These are phyloP conservation scores for Bruguiera parviflora DNA, from an alignment of 345 rosid genomes.

Conservation along the genomic window DNA sequence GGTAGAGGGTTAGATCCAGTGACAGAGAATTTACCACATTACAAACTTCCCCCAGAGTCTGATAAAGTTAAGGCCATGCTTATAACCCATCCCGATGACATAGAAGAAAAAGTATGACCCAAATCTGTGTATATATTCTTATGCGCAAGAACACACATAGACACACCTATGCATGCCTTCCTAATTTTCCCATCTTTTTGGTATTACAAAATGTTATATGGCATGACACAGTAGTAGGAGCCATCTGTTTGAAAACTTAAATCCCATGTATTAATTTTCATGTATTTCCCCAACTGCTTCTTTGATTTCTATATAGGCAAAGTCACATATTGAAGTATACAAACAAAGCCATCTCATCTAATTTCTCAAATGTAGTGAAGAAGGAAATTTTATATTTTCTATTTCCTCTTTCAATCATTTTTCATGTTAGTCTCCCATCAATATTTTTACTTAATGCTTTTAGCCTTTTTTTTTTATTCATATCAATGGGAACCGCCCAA, in stretches of 20 bases:
- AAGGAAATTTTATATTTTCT: conserved; percentile 40
- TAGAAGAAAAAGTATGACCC: conserved; percentile 60
- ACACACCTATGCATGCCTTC: neutral
- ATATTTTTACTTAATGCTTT: conserved; percentile 11
- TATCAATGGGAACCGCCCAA: conserved; percentile 73
- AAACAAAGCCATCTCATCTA: conserved; percentile 25
- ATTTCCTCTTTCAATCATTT: neutral
- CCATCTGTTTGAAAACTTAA: neutral
- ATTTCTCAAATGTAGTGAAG: conserved; percentile 51
- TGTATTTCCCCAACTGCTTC: neutral
- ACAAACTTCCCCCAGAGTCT: conserved; percentile 57
- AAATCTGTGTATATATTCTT: neutral
- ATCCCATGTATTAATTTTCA: neutral
- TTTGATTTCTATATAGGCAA: conserved; percentile 41
- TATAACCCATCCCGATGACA: conserved; percentile 78
- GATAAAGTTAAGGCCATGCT: conserved; percentile 75
- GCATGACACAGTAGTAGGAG: no score
- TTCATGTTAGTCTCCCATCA: neutral
- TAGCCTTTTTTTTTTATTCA: conserved; percentile 26
- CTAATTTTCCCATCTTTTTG: neutral
- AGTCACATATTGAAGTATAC: conserved; percentile 56
- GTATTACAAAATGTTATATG: neutral
- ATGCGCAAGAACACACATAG: neutral
- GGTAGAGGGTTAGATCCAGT: conserved; percentile 87
- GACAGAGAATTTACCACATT: conserved; percentile 68